Evolutionary conservation across 495 filamentous ascomycete species (phyloP), one percentile per base, ranked within the genome.

Genomic region (Neurospora sp.): DNA sequence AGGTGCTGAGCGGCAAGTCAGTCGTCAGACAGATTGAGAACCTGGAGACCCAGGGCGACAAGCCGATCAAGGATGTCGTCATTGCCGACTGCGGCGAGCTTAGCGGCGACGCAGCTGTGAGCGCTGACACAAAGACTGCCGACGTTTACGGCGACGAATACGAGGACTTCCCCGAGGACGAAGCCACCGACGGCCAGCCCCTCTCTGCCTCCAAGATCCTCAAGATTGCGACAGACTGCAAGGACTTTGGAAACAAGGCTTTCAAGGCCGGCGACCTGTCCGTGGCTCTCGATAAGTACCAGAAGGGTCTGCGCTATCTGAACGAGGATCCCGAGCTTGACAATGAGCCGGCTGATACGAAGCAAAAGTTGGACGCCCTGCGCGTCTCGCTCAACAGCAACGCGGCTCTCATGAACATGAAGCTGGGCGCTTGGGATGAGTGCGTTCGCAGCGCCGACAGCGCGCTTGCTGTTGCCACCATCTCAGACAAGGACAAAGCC

Each of bases 111-210:
- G 92, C 90, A 41, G 90, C 91, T 73, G 83, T 88, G 48, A 80
- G 85, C 69, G 87, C 88, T 70, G 85, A 85, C 68, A 87, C 88
- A 77, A 91, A 90, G 78, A 78, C 83, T 9, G 84, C 91, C 53
- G 96, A 99, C 80, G 83, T 87, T 39, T 94, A 92, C 20, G 96
- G 96, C 70, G 96, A 99, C 82, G 86, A 89, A 14, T 98, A 96
- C 83, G 96, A 98, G 82, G 96, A 98, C 81, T 99, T 92, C 84
- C 95, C 96, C 35, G 94, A 96, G 79, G 96, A 99, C 83, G 79
- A 84, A 73, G 53, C 73, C 5, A 88, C 91, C 76, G 84, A 82
- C 40, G 70, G 72, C 70, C 72, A 78, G 68, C 81, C 86, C 42
- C 82, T 89, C 42, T 87, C 89, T 40, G 91, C 89, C 3, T 77